Conservation (phyloP, 352 stramenopile genomes). For the Thraustotheca clavata region DNA sequence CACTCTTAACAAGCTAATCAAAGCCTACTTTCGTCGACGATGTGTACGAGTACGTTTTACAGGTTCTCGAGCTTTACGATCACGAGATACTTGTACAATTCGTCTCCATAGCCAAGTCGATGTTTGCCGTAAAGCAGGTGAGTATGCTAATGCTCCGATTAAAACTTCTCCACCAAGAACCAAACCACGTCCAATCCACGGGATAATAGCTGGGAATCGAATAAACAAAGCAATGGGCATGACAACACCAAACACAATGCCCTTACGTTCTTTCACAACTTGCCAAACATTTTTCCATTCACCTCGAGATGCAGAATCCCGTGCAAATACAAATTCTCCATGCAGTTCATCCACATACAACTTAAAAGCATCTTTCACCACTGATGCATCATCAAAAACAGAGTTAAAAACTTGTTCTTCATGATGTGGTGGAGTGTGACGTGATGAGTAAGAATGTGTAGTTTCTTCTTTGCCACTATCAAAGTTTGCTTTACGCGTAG, state of each 20-base stretch:
- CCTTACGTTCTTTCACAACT: slow-evolving; percentile 1
- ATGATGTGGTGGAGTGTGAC: slow-evolving; percentile 11
- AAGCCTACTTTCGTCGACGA: too few relatives aligned
- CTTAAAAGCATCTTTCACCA: slow-evolving; percentile 20
- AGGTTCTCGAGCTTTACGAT: background rate
- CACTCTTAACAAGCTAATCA: too few relatives aligned
- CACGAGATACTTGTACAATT: slow-evolving; percentile 20
- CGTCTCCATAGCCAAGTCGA: slow-evolving; percentile 8
- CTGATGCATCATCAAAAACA: slow-evolving; percentile 9
- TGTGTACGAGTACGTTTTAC: too few relatives aligned
- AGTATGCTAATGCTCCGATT: slow-evolving; percentile 9
- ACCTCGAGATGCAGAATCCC: slow-evolving; percentile 8
- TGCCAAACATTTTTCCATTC: slow-evolving; percentile 16
- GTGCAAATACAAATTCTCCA: slow-evolving; percentile 21
- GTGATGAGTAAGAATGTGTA: background rate
- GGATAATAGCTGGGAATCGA: slow-evolving; percentile 19
- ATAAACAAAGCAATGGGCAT: slow-evolving; percentile 18
- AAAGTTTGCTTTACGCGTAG: slow-evolving; percentile 1
- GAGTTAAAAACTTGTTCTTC: slow-evolving; percentile 21
- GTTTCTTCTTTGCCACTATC: background rate
- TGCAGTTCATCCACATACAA: slow-evolving; percentile 1
- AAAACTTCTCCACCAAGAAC: background rate
- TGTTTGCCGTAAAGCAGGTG: background rate
- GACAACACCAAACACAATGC: slow-evolving; percentile 22
- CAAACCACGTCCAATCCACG: slow-evolving; percentile 1